Evolutionary conservation across 2,329 filamentous ascomycete species (phyloP), one percentile per base, ranked within the genome.

Genomic region (Diaporthe longicolla): DNA sequence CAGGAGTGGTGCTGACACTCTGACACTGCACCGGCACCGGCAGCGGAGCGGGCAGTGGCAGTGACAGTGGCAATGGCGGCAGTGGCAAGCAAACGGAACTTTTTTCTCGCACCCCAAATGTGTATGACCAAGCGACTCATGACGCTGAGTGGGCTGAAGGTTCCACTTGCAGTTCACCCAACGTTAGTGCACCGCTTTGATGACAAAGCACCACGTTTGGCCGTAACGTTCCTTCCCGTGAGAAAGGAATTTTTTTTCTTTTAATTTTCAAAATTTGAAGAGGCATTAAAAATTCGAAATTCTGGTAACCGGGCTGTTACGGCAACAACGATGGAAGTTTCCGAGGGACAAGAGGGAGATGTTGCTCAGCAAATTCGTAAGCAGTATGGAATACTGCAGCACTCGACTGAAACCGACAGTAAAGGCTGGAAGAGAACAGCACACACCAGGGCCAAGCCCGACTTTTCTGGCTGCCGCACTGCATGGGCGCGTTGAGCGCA

Each of bases 61-160:
- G 40, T 40, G 35, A n/a, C 40, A 50, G 61, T 35, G 61, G 45
- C 40, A 65, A 21, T 65, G 59, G 55, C 55, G 59, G 59, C 59
- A 63, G 63, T 37, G 63, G 61, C 61, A 66, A 66, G 26, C 13
- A 26, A 26, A 63, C 37, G 24, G 37, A 17, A 10, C 35, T 7
- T 50, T 17, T n/a, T n/a, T 50, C 40, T 1, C 35, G 40, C 40
- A 43, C 15, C 19, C 40, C 29, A 15, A 8, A 50, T 35, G 10
- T 35, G 45, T 19, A 13, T 52, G 61, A 68, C 63, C 63, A 52
- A 37, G 45, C 17, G 50, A 66, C 19, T 66, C 45, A 66, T 66
- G 61, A 66, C 61, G 61, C 61, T 52, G 61, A 26, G 43, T 35
- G 61, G 21, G 61, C 45, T 24, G 13, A 24, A 37, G 24, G 24